Conservation (phyloP, 371 early-diverging fungal genomes). For the Mucor piriformis region DNA sequence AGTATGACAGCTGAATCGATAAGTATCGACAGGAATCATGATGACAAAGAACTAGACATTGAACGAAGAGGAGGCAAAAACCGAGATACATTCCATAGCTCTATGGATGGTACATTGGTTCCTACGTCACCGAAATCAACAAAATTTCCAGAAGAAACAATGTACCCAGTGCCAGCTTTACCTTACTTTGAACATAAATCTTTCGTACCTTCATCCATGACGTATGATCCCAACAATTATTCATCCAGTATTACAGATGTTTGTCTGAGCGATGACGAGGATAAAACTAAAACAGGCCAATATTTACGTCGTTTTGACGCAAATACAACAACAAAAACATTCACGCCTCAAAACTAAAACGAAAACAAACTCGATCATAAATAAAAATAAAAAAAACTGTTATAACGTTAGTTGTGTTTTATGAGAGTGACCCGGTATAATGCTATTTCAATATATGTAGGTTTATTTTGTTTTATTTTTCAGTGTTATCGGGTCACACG, state of each 20-base stretch:
- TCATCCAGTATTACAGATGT: background rate
- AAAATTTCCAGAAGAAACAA: background rate
- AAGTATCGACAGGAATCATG: background rate
- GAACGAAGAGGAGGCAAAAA: background rate
- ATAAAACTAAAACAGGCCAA: background rate
- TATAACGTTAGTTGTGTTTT: no score
- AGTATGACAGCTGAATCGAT: background rate
- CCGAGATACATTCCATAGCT: constrained; percentile 1
- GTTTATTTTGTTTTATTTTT: no score
- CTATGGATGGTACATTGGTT: constrained; percentile 9
- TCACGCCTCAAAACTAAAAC: no score
- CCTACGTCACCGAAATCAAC: background rate
- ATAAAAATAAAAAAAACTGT: no score
- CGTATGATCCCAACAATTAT: background rate
- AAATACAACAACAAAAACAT: no score
- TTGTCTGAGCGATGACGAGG: background rate
- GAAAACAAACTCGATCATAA: no score
- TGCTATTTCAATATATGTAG: no score
- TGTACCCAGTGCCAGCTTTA: background rate
- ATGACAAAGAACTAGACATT: background rate
- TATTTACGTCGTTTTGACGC: no score
- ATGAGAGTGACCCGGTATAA: no score
- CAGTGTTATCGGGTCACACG: no score
- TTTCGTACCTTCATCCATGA: background rate
- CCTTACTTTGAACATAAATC: constrained; percentile 1